Percentiles rank a stretch among this genome's conserved stretches.
Evolutionary conservation across 2,329 filamentous ascomycete species (phyloP).

Genomic region (Emergomyces pasteurianus): DNA sequence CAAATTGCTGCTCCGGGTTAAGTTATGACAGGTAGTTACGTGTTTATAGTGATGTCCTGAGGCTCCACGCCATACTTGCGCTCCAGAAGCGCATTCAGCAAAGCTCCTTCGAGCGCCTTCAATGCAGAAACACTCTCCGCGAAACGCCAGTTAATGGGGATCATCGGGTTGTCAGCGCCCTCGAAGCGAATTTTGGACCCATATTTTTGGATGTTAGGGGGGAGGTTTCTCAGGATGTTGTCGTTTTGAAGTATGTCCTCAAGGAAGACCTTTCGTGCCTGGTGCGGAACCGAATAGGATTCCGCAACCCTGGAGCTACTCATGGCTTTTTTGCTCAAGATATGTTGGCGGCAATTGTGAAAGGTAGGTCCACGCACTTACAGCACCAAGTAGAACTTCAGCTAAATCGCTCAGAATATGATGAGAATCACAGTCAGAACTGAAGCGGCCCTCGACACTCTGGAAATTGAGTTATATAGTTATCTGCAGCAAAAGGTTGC

Average conservation of each 20-base stretch:
- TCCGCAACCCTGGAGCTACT: background rate
- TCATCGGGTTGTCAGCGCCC: constrained; percentile 32
- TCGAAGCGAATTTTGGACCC: constrained; percentile 30
- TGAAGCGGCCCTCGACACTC: background rate
- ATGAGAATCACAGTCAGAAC: background rate
- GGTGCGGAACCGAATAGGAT: constrained; percentile 17
- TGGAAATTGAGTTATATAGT: background rate
- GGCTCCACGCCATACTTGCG: constrained; percentile 35
- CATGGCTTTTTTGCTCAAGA: background rate
- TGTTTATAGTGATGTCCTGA: constrained; percentile 35
- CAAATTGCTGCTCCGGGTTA: background rate
- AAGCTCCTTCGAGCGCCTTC: constrained; percentile 38
- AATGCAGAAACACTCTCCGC: constrained; percentile 42
- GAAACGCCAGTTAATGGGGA: constrained; percentile 47
- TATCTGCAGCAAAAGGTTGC: background rate
- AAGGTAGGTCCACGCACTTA: background rate
- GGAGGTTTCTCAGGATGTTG: constrained; percentile 26
- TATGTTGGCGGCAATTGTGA: background rate
- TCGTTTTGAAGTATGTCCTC: constrained; percentile 35
- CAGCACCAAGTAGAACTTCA: background rate
- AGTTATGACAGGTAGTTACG: constrained; percentile 16
- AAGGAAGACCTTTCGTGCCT: constrained; percentile 20
- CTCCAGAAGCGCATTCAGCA: constrained; percentile 34
- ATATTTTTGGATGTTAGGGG: constrained; percentile 24
- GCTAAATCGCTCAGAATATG: background rate